Evolutionary conservation across 257 asterid genomes (phyloP), one percentile per base, ranked within the genome.

Genomic region (Fraxinus excelsior): DNA sequence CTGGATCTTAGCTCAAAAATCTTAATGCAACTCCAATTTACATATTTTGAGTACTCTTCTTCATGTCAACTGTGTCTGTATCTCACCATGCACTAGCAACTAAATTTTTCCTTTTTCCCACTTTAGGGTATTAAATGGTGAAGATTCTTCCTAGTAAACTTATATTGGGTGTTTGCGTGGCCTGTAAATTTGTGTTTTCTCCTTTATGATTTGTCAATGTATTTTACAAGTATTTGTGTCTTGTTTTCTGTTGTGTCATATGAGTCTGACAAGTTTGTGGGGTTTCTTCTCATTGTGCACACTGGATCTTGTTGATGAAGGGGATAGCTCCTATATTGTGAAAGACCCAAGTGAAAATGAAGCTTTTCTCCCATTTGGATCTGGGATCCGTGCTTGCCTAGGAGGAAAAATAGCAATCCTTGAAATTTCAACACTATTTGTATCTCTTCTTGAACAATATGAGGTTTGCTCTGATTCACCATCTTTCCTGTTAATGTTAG

Each of bases 341-440:
- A 74, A 75, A 76, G 86, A 76, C 34, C 80, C 82, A 60, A 74
- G 44, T 46, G 78, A 77, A 60, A 74, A 37, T 37, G 79, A 75
- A 46, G 84, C 83, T 70, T 86, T 79, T 81, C 80, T 83, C 46
- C 83, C 90, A 42, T 86, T 86, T 25, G 90, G 90, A 81, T 83
- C 75, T 74, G 87, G 90, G 66, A 79, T 85, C 3, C 86, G 90
- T 58, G 85, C 84, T 66, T 86, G 90, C 68, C 67, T 86, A 34
- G 90, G 90, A 51, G 86, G 81, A 73, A 81, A 78, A 76, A 21
- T 86, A 38, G 84, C 86, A 11, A 21, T 83, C 76, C 49, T 26
- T 71, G 84, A 80, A 64, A 77, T 86, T 49, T 79, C 87, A 44
- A 76, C 90, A 38, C 35, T 86, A 70, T 77, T 86, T 79, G 87